These are phyloP conservation scores for Staphylotrichum tortipilum DNA, from an alignment of 495 filamentous ascomycete genomes.

Conservation along the genomic window DNA sequence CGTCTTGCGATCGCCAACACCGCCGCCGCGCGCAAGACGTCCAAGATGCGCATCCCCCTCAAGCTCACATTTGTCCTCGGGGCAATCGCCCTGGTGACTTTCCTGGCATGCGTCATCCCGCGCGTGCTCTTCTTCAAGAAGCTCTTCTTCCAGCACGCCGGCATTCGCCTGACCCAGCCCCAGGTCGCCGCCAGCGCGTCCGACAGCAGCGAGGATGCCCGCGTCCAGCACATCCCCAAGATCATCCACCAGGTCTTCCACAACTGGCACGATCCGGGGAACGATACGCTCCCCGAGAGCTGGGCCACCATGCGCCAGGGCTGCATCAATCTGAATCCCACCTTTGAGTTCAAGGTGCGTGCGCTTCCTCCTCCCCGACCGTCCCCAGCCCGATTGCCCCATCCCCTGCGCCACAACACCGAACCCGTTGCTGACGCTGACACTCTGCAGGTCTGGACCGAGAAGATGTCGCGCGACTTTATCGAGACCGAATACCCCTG, in stretches of 20 bases:
- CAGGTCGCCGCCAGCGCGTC: slow-evolving; percentile 9
- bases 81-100: slow-evolving; percentile 5
- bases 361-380: not conserved
- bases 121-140: slow-evolving; percentile 17
- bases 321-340: slow-evolving; percentile 66
- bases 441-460: slow-evolving; percentile 68
- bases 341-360: slow-evolving; percentile 74
- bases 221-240: slow-evolving; percentile 46
- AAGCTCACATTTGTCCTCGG: slow-evolving; percentile 10
- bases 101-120: slow-evolving; percentile 8
- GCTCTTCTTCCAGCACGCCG: slow-evolving; percentile 23
- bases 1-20: not conserved
- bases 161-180: slow-evolving; percentile 18
- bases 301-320: slow-evolving; percentile 67
- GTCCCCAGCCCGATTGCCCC: no score
- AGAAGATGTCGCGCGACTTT: slow-evolving; percentile 64
- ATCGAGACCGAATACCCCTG: slow-evolving; percentile 71
- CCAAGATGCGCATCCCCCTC: slow-evolving; percentile 11
- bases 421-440: not conserved
- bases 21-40: no score
- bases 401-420: no score
- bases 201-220: not conserved
- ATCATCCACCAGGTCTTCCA: slow-evolving; percentile 87
- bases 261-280: slow-evolving; percentile 39
- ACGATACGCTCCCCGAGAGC: slow-evolving; percentile 58